Evolutionary conservation across 805 yeast genomes (phyloP), one percentile per base, ranked within the genome.

Genomic region (Schizosaccharomyces octosporus): DNA sequence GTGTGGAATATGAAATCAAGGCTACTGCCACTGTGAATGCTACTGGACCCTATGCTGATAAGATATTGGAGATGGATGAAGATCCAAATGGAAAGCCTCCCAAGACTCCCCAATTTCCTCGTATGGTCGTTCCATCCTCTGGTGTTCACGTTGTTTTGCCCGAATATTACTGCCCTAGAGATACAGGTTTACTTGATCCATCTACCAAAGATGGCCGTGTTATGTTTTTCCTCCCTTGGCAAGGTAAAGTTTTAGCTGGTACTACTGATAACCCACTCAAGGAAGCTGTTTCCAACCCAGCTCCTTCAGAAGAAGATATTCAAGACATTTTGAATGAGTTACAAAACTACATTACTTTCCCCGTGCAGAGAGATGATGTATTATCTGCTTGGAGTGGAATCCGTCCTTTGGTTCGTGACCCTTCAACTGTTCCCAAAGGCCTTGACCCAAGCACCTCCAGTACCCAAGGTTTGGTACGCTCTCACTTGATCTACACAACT

Each of bases 181-280:
- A 82, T 65, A 79, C 87, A 78, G 97, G 97, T 65, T 77, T 89
- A 65, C 77, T 89, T 63, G 97, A 89, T 73, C 95, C 96, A 59
- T 79, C 86, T 58, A 89, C 97, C 59, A 76, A 90, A 42, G 97
- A 89, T 71, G 97, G 97, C 63, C 82, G 97, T 73, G 97, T 89
- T 61, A 85, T 90, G 85, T 89, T 89, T 75, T 89, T 90, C 76
- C 77, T 89, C 72, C 97, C 97, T 67, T 89, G 97, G 97, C 96
- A 88, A 76, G 95, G 96, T 5, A 85, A 88, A 72, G 95, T 89
- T 42, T 77, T 89, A 66, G 96, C 95, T 63, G 97, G 97, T 71
- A 89, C 97, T 64, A 89, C 97, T 62, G 97, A 89, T 74, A 84
- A 87, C 61, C 95, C 96, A 55, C 27, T 45, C 3, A 66, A 72